Base-by-base conservation (phyloP, 2,329 filamentous ascomycete species). In the Emydomyces testavorans region DNA sequence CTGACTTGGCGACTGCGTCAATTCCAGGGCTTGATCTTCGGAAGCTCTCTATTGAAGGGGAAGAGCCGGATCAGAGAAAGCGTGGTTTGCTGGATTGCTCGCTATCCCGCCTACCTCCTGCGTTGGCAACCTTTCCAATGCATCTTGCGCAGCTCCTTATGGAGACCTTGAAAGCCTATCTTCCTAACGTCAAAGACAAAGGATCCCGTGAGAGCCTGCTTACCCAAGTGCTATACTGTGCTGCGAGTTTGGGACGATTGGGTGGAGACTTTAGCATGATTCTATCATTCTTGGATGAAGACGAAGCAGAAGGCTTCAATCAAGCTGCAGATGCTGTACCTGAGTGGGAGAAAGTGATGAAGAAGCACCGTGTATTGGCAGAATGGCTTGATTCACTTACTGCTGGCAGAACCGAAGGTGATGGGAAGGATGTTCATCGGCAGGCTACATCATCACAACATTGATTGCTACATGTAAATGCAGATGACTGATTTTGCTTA, bases 181-280 rank as follows among this genome's bases (percentile, higher is more conserved):
- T 96, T 1, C 85, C 88, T 0, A 86, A 84, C 42, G 79, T 96
- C 2, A 78, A 77, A 54, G 89, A 95, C 58, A 81, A 82, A 53
- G 77, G 82, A 20, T 82, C 85, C 0, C 73, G 88, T 26, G 90
- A 96, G 61, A 94, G 87, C 60, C 74, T 96, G 47, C 69, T 95
- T 31, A 96, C 89, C 0, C 90, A 96, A 62, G 85, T 95, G 0
- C 70, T 96, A 6, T 96, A 95, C 65, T 94, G 88, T 58, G 89
- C 90, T 0, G 85, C 87, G 38, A 95, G 89, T 66, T 70, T 98
- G 41, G 90, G 90, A 0, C 77, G 92, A 39, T 70, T 96, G 0
- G 92, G 92, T 1, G 89, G 86, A 1, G 92, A 98, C 63, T 98
- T 98, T 65, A 83, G 89, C 48, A 77, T 94, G 70, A 78, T 95